These are phyloP conservation scores for Begonia fuchsioides DNA, from an alignment of 306 rosid species.

Conservation along the genomic window DNA sequence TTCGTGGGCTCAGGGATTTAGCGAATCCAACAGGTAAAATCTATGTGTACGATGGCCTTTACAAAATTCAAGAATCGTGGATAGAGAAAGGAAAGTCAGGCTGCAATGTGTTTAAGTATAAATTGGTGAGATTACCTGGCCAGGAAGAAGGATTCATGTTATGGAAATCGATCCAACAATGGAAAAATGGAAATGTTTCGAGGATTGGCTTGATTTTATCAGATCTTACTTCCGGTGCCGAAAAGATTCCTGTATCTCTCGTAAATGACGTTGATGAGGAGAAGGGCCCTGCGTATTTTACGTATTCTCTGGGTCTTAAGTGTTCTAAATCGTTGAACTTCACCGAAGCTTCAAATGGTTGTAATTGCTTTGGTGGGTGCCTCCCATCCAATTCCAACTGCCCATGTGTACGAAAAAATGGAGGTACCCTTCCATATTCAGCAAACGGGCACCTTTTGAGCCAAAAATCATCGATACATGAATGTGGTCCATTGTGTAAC, in stretches of 20 bases:
- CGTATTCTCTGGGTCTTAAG: slow-evolving; percentile 49
- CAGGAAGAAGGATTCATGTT: slow-evolving; percentile 51
- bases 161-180: slow-evolving; percentile 69
- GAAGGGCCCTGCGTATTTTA: slow-evolving; percentile 92
- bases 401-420: slow-evolving; percentile 62
- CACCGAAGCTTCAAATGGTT: slow-evolving; percentile 40
- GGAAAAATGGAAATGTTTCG: slow-evolving; percentile 45
- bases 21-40: slow-evolving; percentile 52
- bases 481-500: slow-evolving; percentile 70
- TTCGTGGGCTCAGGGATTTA: slow-evolving; percentile 56
- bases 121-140: slow-evolving; percentile 42
- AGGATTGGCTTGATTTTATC: slow-evolving; percentile 72
- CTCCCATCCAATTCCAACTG: slow-evolving; percentile 40
- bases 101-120: slow-evolving; percentile 67
- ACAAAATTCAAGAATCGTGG: slow-evolving; percentile 76
- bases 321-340: slow-evolving; percentile 32
- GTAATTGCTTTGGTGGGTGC: slow-evolving; percentile 70
- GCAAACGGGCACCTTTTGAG: slow-evolving; percentile 38
- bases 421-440: slow-evolving; percentile 48
- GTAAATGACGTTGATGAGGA: slow-evolving; percentile 83
- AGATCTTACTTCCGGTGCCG: slow-evolving; percentile 83
- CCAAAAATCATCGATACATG: slow-evolving; percentile 52
- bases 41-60: slow-evolving; percentile 86
- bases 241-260: slow-evolving; percentile 73
- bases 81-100: slow-evolving; percentile 71